Evolutionary conservation across 169 alveolate species (phyloP).

Genomic region (Neospora caninum): DNA sequence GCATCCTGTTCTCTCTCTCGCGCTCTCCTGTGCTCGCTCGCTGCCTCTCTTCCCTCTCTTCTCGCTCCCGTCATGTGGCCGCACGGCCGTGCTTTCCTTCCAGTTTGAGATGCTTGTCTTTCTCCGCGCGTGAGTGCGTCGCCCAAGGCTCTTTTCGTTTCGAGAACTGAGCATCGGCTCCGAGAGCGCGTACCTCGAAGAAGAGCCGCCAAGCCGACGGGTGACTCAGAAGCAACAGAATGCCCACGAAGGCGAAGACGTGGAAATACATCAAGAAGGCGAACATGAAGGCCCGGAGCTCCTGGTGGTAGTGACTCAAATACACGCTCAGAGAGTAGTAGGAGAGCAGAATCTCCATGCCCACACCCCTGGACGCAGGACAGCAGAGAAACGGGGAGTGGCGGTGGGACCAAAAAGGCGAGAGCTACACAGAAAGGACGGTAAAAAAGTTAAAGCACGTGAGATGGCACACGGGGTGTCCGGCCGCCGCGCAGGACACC

Average conservation of each 20-base stretch:
- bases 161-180: no score
- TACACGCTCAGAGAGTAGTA: slow-evolving; percentile 37
- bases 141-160: no score
- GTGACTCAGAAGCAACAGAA: slow-evolving; percentile 71
- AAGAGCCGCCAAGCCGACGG: slow-evolving; percentile 70
- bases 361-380: slow-evolving; percentile 50
- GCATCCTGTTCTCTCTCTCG: neutral
- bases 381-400: neutral
- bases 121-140: no score
- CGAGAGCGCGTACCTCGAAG: slow-evolving; percentile 70
- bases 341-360: slow-evolving; percentile 50
- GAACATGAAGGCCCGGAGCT: slow-evolving; percentile 72
- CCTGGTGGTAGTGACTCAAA: slow-evolving; percentile 70
- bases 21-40: neutral
- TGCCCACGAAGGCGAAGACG: slow-evolving; percentile 76
- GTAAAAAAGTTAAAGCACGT: no score
- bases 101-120: no score
- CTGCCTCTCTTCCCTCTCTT: no score
- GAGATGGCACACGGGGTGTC: no score
- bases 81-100: no score
- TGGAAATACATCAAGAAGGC: slow-evolving; percentile 75
- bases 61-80: no score
- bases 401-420: neutral
- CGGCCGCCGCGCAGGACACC: no score
- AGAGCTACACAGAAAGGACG: neutral